Base-by-base conservation (phyloP, 148 eudicot species). In the Chenopodium quinoa region DNA sequence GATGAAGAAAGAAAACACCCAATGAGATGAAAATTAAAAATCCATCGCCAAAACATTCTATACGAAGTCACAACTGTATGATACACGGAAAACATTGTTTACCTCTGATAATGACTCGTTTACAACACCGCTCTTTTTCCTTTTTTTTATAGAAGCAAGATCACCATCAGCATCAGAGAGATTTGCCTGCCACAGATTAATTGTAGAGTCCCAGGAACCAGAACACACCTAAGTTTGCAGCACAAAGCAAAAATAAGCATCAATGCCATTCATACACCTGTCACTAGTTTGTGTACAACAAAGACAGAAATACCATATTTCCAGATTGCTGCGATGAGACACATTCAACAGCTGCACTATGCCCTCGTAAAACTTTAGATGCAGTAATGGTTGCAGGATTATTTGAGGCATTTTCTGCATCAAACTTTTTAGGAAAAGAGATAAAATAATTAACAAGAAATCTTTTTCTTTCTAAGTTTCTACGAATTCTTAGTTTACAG, bases 151-250 rank as follows among this genome's bases (percentile, higher is more conserved):
- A 23, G 97, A 88, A 75, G 91, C 91, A 60, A 66, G 5, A 67
- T 83, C 86, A 71, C 87, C 95, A 78, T 88, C 93, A 76, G 70
- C 65, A 64, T 84, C 91, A 48, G 90, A 83, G 12, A 83, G 90
- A 87, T 84, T 88, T 71, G 90, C 84, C 73, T 91, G 86, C 99
- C 99, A 96, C 85, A 96, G 83, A 70, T 92, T 93, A 67, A 96
- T 92, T 80, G 88, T 88, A 67, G 90, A 88, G 82, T 96, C 99
- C 99, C 99, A 93, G 32, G 97, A 91, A 78, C 99, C 99, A 56
- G 99, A 93, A 80, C 99, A 96, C 75, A 93, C 88, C 99, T 96
- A 58, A 31, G 27, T 75, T 83, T 60, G 77, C 47, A 82, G 63
- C 78, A 85, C 31, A 72, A 31, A 13, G 69, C 79, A 68, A 29